Percentiles rank a stretch among this genome's conserved stretches.
Evolutionary conservation across 176 grass and related monocot genomes (phyloP).

Genomic region (Ensete glaucum): DNA sequence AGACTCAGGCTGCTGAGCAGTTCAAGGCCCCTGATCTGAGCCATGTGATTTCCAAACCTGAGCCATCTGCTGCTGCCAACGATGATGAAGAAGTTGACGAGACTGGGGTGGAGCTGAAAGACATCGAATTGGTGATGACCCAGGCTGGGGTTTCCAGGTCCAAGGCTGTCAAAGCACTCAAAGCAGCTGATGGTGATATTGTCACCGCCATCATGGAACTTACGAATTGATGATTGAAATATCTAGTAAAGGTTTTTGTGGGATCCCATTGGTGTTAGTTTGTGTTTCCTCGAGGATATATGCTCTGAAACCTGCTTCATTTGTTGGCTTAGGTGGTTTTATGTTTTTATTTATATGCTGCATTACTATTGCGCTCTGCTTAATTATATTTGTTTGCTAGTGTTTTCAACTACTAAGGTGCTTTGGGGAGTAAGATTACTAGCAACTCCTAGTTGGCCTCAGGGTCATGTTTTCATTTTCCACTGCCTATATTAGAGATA

Average conservation of each 20-base stretch:
- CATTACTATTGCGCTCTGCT: too few relatives aligned
- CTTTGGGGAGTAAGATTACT: too few relatives aligned
- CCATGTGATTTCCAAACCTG: neutral
- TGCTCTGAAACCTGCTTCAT: neutral
- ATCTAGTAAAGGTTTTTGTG: neutral
- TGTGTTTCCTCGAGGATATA: neutral
- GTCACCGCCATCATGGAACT: constrained; percentile 2
- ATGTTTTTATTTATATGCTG: too few relatives aligned
- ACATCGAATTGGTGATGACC: constrained; percentile 6
- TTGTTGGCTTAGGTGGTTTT: neutral
- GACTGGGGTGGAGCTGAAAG: neutral
- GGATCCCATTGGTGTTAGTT: neutral
- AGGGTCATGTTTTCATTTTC: too few relatives aligned
- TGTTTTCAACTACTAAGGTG: too few relatives aligned
- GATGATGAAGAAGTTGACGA: constrained; percentile 5
- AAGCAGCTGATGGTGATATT: constrained; percentile 7
- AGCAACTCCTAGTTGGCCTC: too few relatives aligned
- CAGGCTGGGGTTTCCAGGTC: constrained; percentile 1
- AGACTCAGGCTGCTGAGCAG: constrained; percentile 2
- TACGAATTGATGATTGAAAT: neutral
- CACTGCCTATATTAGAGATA: too few relatives aligned
- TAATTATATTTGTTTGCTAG: too few relatives aligned
- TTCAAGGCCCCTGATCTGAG: neutral
- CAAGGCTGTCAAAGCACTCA: neutral
- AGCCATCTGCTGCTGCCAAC: neutral